A percentile compares a stretch with the other conserved stretches of the same genome.
Evolutionary conservation across 225 moss, liverwort and hornwort genomes (phyloP).

Genomic region (Pseudoscleropodium purum): DNA sequence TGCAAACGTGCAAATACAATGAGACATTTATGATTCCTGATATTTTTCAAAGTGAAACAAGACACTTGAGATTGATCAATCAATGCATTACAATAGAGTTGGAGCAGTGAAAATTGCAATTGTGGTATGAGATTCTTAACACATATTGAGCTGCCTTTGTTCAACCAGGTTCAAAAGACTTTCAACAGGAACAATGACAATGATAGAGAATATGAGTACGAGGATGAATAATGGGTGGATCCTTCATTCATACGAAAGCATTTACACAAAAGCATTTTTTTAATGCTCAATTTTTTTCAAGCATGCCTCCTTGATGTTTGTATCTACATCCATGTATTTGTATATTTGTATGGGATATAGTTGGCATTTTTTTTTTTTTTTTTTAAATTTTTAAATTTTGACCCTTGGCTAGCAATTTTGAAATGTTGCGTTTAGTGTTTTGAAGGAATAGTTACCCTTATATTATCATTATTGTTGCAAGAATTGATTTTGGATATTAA

Average conservation of each 20-base stretch:
- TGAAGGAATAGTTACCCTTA: accelerated
- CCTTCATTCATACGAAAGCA: neutral
- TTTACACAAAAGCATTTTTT: neutral
- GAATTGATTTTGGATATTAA: neutral
- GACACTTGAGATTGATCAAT: neutral
- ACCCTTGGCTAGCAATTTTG: accelerated
- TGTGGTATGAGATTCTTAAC: neutral
- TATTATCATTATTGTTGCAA: neutral
- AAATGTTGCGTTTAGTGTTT: neutral
- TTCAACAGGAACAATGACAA: constrained; percentile 7
- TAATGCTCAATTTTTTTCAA: neutral
- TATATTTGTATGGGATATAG: neutral
- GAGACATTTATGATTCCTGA: neutral
- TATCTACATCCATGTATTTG: accelerated
- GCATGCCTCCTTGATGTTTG: too few species aligned
- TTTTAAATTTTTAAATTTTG: neutral
- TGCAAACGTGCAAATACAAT: neutral
- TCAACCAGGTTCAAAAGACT: neutral
- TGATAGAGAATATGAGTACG: neutral
- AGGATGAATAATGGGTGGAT: neutral
- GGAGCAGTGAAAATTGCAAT: neutral
- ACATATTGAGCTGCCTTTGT: neutral
- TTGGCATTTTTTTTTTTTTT: too few species aligned
- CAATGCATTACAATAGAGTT: neutral
- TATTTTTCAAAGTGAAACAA: neutral